phyloP scores from a whole-genome alignment of 2,329 filamentous ascomycete species.

The Ophiostoma montium region DNA sequence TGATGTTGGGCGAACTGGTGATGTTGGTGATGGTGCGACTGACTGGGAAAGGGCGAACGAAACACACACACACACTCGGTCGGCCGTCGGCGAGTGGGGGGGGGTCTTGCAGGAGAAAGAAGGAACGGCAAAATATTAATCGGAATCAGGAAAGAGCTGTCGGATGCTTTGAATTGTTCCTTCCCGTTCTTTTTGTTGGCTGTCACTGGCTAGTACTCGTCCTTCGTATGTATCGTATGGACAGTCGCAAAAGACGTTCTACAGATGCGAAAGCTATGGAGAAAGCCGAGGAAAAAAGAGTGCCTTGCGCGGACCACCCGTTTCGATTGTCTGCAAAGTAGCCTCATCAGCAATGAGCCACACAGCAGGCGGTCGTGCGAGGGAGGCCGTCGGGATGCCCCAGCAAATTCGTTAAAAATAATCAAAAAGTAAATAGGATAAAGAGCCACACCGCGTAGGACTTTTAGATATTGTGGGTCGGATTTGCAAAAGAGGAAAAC shows the following conservation, averaged over 20 bases:
- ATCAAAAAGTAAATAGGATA: background rate
- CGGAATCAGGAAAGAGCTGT: background rate
- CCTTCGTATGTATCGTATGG: too few relatives aligned
- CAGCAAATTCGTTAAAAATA: background rate
- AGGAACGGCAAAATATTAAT: background rate
- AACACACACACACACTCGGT: too few relatives aligned
- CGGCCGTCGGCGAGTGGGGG: background rate
- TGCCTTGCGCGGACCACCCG: background rate
- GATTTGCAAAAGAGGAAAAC: background rate
- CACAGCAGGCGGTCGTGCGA: background rate
- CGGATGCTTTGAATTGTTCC: conserved; percentile 1
- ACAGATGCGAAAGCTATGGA: background rate
- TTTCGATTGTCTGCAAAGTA: background rate
- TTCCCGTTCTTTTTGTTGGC: conserved; percentile 7
- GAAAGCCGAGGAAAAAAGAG: background rate
- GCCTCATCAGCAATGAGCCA: conserved; percentile 2
- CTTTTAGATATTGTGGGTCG: background rate
- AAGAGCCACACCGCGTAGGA: conserved; percentile 2
- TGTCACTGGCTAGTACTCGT: conserved; percentile 5
- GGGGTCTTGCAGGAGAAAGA: background rate
- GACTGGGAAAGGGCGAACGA: too few relatives aligned
- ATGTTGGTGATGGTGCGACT: too few relatives aligned
- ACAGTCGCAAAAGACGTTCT: background rate
- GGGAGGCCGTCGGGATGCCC: background rate
- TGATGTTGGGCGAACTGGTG: too few relatives aligned